Percentiles rank a stretch among this genome's conserved stretches.
Evolutionary conservation across 257 asterid species (phyloP).

Genomic region (Solanum clarkiae): DNA sequence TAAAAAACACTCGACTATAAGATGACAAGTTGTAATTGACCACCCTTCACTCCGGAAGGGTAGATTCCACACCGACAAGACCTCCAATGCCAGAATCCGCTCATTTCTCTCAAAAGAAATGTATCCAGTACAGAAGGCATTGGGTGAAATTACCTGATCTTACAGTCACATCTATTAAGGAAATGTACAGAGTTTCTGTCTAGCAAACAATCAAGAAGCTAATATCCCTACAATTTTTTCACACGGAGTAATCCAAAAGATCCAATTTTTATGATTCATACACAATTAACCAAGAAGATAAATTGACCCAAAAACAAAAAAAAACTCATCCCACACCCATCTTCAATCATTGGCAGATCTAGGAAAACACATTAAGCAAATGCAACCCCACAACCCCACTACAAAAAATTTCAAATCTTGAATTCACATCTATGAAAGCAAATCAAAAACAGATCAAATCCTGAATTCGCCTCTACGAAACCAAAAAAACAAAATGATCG

Average conservation of each 20-base stretch:
- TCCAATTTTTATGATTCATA: not conserved
- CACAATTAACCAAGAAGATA: not conserved
- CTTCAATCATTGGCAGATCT: not conserved
- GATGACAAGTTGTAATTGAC: too few species aligned
- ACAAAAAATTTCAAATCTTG: not conserved
- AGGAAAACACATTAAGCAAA: not conserved
- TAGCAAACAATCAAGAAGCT: not conserved
- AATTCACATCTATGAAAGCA: not conserved
- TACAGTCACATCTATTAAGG: not conserved
- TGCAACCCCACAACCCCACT: not conserved
- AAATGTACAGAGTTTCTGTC: not conserved
- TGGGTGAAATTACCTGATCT: not conserved
- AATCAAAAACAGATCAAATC: not conserved
- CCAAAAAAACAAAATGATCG: too few species aligned
- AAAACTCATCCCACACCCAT: not conserved
- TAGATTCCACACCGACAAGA: too few species aligned
- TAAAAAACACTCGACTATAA: too few species aligned
- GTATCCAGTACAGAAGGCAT: not conserved
- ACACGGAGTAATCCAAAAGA: not conserved
- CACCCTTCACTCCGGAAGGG: too few species aligned
- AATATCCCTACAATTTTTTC: not conserved
- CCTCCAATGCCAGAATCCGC: too few species aligned
- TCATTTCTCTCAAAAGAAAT: not conserved
- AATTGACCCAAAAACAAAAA: not conserved
- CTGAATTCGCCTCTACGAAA: too few species aligned